Conservation (phyloP, 1,284 basidiomycete genomes). For the Sutorius eximius region DNA sequence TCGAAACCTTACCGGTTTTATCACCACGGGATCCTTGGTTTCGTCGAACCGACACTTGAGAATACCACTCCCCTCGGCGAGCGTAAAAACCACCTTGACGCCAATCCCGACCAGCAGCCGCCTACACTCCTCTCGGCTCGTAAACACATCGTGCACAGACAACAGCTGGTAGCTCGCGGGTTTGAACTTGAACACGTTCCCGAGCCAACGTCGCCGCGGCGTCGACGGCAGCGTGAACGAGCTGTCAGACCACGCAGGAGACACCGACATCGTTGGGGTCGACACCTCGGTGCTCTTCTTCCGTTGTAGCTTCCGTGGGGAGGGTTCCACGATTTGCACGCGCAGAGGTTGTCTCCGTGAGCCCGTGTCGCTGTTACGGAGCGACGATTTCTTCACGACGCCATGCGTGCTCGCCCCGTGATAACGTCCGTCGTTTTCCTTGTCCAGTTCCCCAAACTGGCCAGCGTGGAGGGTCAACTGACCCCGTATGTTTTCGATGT, state of each 20-base stretch:
- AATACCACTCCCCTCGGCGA: conserved; percentile 57
- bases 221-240: conserved; percentile 44
- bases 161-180: conserved; percentile 63
- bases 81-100: conserved; percentile 65
- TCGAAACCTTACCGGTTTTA: conserved; percentile 74
- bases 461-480: background rate
- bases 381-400: conserved; percentile 45
- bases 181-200: conserved; percentile 86
- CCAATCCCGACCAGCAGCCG: conserved; percentile 73
- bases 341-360: conserved; percentile 28
- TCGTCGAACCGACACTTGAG: conserved; percentile 72
- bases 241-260: conserved; percentile 48
- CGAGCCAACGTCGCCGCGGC: conserved; percentile 83
- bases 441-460: conserved; percentile 33
- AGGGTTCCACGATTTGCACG: conserved; percentile 56
- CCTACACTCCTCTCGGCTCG: conserved; percentile 72
- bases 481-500: background rate
- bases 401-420: conserved; percentile 14
- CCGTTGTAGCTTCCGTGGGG: conserved; percentile 43
- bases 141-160: conserved; percentile 67
- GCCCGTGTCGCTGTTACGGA: conserved; percentile 37
- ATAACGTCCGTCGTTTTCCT: conserved; percentile 38
- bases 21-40: conserved; percentile 48
- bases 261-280: conserved; percentile 23
- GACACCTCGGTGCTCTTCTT: conserved; percentile 37